Base-by-base conservation (phyloP, 768 basidiomycete genomes). In the Sarcodon aspratus region DNA sequence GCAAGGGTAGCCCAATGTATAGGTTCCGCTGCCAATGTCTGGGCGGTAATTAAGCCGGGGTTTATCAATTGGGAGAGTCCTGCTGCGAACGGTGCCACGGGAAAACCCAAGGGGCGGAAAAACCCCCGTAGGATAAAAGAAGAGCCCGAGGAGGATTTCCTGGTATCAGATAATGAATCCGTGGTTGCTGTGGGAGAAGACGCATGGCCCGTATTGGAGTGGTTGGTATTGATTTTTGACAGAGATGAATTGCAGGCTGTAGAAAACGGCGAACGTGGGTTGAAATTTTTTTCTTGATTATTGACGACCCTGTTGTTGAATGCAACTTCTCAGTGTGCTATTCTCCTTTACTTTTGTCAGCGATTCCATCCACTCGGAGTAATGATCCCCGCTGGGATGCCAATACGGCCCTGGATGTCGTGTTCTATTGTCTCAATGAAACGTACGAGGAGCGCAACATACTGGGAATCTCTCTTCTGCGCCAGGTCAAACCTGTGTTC, bases 131-230 rank as follows among this genome's bases (percentile, higher is more conserved):
- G 21, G 21, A 27, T 27, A 27, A 64, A 35, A 17, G 48, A 47
- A 36, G 57, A 66, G n/a, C 49, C 53, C 15, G 60, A 57, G 6
- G 51, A 56, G 4, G 57, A 58, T 48, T 27, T 27, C 21, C 21
- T 27, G 21, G 21, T 27, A 27, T 27, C 21, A 27, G 56, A 57
- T 47, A 61, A 57, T 33, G 54, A 48, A 47, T 33, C 48, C 42
- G 60, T 61, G 17, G 49, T 55, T 43, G 58, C 72, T 9, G 72
- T 88, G 18, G 77, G 75, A 18, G 71, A 75, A 44, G 67, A 80
- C 52, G 78, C 84, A 5, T 90, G 87, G 86, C 71, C 75, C 32
- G 59, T 81, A 37, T 69, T 90, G n/a, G 75, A 78, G 17, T 88
- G 82, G 81, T 54, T 88, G 0, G 48, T 90, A 9, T 59, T 64